Conservation (phyloP, 306 rosid genomes). For the Prunus armeniaca region DNA sequence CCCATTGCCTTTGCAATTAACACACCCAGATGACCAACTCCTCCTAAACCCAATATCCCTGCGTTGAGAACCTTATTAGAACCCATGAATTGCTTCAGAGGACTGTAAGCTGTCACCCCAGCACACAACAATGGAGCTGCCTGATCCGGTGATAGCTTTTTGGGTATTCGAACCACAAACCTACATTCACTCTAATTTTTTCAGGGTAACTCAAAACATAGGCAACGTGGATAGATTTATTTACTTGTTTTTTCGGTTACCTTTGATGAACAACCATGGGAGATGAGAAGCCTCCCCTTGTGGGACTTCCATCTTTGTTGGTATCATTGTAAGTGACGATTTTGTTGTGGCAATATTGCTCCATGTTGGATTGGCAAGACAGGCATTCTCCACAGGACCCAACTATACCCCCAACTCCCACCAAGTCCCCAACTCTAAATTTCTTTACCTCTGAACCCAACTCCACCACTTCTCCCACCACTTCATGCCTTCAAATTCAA, state of each 20-base stretch:
- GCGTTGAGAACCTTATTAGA: conserved; percentile 25
- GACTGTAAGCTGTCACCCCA: conserved; percentile 57
- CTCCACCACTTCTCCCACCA: conserved; percentile 38
- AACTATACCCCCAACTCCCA: conserved; percentile 35
- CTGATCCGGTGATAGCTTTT: conserved; percentile 42
- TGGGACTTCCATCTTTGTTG: conserved; percentile 30
- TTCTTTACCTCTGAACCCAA: conserved; percentile 29
- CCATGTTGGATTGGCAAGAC: conserved; percentile 27
- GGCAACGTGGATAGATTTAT: too few relatives aligned
- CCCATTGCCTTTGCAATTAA: conserved; percentile 49
- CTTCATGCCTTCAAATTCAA: conserved; percentile 33
- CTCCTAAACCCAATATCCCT: conserved; percentile 49
- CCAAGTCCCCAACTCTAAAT: conserved; percentile 28
- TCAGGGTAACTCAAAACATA: not conserved
- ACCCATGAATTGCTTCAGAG: conserved; percentile 36
- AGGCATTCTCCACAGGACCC: conserved; percentile 34
- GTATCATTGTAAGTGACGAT: conserved; percentile 18
- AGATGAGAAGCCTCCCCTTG: conserved; percentile 38
- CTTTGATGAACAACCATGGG: conserved; percentile 32
- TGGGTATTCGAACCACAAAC: conserved; percentile 41
- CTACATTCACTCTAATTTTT: not conserved
- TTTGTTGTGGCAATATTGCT: conserved; percentile 27
- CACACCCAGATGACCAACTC: conserved; percentile 46
- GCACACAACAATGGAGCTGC: conserved; percentile 48
- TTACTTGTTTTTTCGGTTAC: not conserved